Percentiles rank a stretch among this genome's conserved stretches.
Evolutionary conservation across 768 basidiomycete genomes (phyloP).

Genomic region (Mycena galopus): DNA sequence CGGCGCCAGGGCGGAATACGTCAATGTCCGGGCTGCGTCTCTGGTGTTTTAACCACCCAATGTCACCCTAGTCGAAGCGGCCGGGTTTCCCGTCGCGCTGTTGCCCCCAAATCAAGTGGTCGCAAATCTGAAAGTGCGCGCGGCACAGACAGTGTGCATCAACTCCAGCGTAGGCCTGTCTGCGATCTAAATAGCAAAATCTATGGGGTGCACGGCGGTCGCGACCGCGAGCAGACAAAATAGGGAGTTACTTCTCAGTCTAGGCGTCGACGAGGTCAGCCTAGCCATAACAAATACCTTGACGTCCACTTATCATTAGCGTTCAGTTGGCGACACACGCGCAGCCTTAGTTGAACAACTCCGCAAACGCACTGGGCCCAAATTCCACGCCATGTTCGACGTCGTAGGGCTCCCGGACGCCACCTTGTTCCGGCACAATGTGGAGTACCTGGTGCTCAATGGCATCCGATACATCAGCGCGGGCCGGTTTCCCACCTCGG

Average conservation of each 20-base stretch:
- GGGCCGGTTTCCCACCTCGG: constrained; percentile 57
- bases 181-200: constrained; percentile 81
- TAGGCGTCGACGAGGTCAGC: constrained; percentile 83
- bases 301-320: not conserved
- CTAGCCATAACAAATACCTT: too few species aligned
- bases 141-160: constrained; percentile 72
- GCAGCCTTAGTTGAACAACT: constrained; percentile 56
- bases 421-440: constrained; percentile 61
- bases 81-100: constrained; percentile 69
- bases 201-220: constrained; percentile 68
- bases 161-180: constrained; percentile 75
- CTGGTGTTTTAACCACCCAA: constrained; percentile 45
- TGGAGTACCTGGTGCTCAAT: constrained; percentile 65
- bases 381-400: constrained; percentile 72
- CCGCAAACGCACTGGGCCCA: constrained; percentile 57
- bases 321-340: constrained; percentile 71
- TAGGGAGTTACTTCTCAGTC: constrained; percentile 63
- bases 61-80: constrained; percentile 67
- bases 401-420: constrained; percentile 64
- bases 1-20: constrained; percentile 72
- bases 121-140: constrained; percentile 59
- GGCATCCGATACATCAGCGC: constrained; percentile 68
- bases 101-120: constrained; percentile 72
- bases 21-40: constrained; percentile 58
- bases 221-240: constrained; percentile 73